A percentile compares a stretch with the other conserved stretches of the same genome.
These are phyloP conservation scores for Phellopilus nigrolimitatus DNA, from an alignment of 1,284 basidiomycete species.

Conservation along the genomic window DNA sequence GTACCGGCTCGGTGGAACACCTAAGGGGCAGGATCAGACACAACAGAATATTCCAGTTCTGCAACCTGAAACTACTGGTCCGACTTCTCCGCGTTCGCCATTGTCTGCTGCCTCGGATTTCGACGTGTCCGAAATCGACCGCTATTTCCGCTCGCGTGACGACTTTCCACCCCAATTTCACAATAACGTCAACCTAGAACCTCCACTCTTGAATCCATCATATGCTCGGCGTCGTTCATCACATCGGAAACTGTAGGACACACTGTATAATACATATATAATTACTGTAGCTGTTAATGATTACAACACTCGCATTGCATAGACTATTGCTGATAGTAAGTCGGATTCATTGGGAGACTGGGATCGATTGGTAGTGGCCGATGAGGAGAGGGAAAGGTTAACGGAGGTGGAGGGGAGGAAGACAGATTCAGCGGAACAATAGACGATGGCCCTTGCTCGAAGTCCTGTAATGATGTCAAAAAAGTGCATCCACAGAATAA, in stretches of 20 bases:
- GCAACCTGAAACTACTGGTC: too few species aligned
- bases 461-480: constrained; percentile 29
- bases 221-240: constrained; percentile 6
- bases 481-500: constrained; percentile 23
- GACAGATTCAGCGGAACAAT: constrained; percentile 15
- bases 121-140: constrained; percentile 70
- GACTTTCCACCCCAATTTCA: constrained; percentile 29
- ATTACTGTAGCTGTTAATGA: neutral
- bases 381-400: constrained; percentile 11
- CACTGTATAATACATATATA: neutral
- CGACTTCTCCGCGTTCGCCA: constrained; percentile 31
- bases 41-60: constrained; percentile 16
- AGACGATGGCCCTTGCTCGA: constrained; percentile 24
- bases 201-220: constrained; percentile 3
- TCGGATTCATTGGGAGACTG: constrained; percentile 19
- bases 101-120: constrained; percentile 54
- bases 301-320: neutral
- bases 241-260: constrained; percentile 8
- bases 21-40: constrained; percentile 32
- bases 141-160: constrained; percentile 61
- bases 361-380: constrained; percentile 12
- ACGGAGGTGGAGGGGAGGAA: constrained; percentile 5
- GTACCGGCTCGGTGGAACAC: constrained; percentile 63
- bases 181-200: neutral
- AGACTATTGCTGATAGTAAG: constrained; percentile 16